Conservation (phyloP, 106 monocot genomes). For the Gastrodia elata region DNA sequence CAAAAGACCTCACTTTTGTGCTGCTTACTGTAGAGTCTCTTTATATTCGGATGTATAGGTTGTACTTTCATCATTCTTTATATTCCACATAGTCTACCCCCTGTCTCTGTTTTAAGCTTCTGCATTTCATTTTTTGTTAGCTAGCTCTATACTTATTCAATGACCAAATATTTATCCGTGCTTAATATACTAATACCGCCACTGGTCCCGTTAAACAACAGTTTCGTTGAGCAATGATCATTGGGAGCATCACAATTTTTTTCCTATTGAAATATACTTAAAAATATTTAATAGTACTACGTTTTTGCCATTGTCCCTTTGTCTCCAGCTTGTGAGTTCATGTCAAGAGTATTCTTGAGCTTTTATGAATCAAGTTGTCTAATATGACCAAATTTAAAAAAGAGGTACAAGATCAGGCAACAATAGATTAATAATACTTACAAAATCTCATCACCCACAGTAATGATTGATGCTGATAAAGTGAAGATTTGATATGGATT, state of each 20-base stretch:
- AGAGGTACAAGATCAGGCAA: neutral
- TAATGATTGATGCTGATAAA: conserved; percentile 65
- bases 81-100: no score
- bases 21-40: no score
- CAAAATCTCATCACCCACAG: conserved; percentile 95
- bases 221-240: no score
- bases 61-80: no score
- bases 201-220: no score
- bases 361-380: neutral
- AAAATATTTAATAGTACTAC: neutral
- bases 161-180: no score
- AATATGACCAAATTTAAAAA: neutral
- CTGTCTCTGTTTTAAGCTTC: no score
- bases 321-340: neutral
- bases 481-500: conserved; percentile 18
- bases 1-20: no score
- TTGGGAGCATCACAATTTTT: neutral
- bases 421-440: conserved; percentile 30
- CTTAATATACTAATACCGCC: no score
- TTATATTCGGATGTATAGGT: no score
- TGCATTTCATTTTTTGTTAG: no score
- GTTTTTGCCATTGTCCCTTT: neutral
- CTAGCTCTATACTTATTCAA: no score
- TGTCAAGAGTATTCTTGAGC: neutral
- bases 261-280: neutral